Evolutionary conservation across 2,329 filamentous ascomycete species (phyloP).

Genomic region (Cladosporium sp.): DNA sequence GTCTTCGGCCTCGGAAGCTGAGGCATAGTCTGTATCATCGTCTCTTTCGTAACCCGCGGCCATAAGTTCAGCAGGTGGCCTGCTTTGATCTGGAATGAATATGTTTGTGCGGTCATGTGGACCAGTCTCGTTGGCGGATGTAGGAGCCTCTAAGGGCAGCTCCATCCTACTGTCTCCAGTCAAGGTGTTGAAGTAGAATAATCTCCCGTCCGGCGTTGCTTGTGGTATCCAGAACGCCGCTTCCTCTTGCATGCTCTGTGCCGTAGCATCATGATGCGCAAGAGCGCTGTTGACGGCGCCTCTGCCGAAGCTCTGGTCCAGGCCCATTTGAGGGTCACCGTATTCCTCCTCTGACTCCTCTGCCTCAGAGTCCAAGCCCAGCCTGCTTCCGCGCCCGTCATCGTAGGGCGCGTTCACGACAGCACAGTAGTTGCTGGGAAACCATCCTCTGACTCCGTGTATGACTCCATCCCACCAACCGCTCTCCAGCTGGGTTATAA

Average conservation of each 20-base stretch:
- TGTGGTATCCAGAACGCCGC: conserved; percentile 99
- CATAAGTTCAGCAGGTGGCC: conserved; percentile 87
- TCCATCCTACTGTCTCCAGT: conserved; percentile 95
- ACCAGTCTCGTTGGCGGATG: conserved; percentile 72
- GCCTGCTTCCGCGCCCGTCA: conserved; percentile 57
- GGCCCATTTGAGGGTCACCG: conserved; percentile 47
- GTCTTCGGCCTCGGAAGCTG: conserved; percentile 75
- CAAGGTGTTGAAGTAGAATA: conserved; percentile 98
- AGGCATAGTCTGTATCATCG: conserved; percentile 88
- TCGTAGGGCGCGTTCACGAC: conserved; percentile 75
- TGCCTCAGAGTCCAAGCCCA: conserved; percentile 34
- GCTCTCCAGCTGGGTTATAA: conserved; percentile 95
- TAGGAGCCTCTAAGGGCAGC: conserved; percentile 84
- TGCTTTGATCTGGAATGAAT: conserved; percentile 80
- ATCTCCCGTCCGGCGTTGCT: conserved; percentile 82
- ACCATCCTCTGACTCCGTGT: conserved; percentile 95
- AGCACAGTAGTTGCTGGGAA: conserved; percentile 97
- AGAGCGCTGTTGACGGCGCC: conserved; percentile 44
- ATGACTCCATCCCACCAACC: conserved; percentile 99
- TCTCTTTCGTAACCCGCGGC: conserved; percentile 75
- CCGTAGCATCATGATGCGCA: conserved; percentile 57
- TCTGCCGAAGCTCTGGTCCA: conserved; percentile 37
- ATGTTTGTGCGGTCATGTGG: conserved; percentile 86
- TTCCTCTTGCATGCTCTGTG: conserved; percentile 66
- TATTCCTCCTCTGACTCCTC: conserved; percentile 63